A percentile compares a stretch with the other conserved stretches of the same genome.
phyloP scores from a whole-genome alignment of 495 filamentous ascomycete genomes.

The Daldinia decipiens region DNA sequence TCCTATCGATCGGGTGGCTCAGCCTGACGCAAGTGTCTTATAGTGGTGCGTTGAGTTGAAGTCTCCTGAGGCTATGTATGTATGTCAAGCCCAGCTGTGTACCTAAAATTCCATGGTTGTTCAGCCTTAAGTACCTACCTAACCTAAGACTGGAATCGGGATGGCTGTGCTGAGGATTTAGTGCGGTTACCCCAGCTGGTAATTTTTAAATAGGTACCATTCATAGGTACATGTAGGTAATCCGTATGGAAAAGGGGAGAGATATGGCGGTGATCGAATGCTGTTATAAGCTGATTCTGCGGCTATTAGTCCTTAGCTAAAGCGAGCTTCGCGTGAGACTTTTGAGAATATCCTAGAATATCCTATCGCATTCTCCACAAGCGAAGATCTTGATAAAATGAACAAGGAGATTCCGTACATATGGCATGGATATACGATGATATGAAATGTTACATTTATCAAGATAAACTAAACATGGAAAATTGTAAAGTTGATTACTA shows the following conservation, averaged over 20 bases:
- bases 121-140: background rate
- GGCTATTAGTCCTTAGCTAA: background rate
- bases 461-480: slow-evolving; percentile 14
- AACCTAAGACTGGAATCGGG: background rate
- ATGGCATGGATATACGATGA: background rate
- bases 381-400: slow-evolving; percentile 1
- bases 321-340: background rate
- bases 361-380: background rate
- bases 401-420: background rate
- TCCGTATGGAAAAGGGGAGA: slow-evolving; percentile 2
- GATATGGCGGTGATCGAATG: slow-evolving; percentile 2
- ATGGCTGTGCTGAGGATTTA: slow-evolving; percentile 15
- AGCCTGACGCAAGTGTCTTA: slow-evolving; percentile 10
- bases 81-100: background rate
- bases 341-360: background rate
- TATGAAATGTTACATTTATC: slow-evolving; percentile 1
- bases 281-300: slow-evolving; percentile 1
- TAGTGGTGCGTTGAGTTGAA: slow-evolving; percentile 1
- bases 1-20: slow-evolving; percentile 18
- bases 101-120: background rate
- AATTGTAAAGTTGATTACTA: slow-evolving; percentile 29
- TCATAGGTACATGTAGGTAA: too few relatives aligned
- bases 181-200: slow-evolving; percentile 15
- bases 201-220: slow-evolving; percentile 23
- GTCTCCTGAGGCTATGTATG: slow-evolving; percentile 11